These are phyloP conservation scores for Leccinum uliginosum DNA, from an alignment of 768 basidiomycete genomes.

Conservation along the genomic window DNA sequence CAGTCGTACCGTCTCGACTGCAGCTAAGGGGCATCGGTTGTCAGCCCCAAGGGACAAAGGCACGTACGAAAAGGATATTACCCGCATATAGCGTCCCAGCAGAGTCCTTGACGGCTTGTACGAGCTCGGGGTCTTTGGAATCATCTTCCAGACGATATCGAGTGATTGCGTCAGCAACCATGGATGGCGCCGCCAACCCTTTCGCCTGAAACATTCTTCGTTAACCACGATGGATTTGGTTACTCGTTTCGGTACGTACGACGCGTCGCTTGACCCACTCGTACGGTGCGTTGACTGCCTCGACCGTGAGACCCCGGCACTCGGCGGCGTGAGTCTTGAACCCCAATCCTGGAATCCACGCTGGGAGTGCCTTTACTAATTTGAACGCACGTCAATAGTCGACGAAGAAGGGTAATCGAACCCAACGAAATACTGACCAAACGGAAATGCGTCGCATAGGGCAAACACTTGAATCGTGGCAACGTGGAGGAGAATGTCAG, in stretches of 20 bases:
- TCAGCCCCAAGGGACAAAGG: not conserved
- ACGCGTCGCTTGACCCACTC: not conserved
- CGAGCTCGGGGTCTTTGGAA: not conserved
- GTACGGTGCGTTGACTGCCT: not conserved
- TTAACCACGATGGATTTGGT: not conserved
- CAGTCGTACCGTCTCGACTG: not conserved
- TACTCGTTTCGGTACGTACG: not conserved
- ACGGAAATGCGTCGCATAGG: not conserved
- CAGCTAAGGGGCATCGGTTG: not conserved
- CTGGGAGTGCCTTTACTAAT: not conserved
- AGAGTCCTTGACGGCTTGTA: not conserved
- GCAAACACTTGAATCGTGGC: not conserved
- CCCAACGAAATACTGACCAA: not conserved
- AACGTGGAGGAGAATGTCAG: constrained; percentile 4
- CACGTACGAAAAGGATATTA: not conserved
- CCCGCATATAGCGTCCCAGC: not conserved
- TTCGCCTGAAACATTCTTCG: not conserved
- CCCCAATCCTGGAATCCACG: not conserved
- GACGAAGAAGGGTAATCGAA: not conserved
- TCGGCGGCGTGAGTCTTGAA: not conserved
- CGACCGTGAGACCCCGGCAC: not conserved
- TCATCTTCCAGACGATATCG: not conserved
- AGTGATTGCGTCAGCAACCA: not conserved
- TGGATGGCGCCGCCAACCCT: not conserved
- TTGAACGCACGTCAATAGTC: not conserved